A percentile compares a stretch with the other conserved stretches of the same genome.
Conservation (phyloP, 345 rosid genomes). For the Physaria fendleri region DNA sequence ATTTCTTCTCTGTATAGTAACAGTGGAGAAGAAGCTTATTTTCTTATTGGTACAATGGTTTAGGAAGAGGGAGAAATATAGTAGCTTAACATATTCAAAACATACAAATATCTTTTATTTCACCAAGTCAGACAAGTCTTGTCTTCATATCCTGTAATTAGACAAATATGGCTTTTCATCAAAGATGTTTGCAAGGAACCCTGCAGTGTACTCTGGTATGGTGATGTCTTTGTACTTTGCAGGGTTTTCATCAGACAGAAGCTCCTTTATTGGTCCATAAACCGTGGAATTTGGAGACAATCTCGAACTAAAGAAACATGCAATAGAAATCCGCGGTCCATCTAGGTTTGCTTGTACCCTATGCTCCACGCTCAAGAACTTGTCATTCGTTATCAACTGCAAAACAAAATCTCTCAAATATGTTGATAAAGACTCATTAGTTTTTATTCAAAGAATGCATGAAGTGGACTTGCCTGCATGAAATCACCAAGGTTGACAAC, state of each 20-base stretch:
- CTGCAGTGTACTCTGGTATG: constrained; percentile 16
- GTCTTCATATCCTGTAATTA: background rate
- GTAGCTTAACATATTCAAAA: background rate
- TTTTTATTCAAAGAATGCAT: background rate
- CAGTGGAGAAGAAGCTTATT: too few species aligned
- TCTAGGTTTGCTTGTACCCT: background rate
- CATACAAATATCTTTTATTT: background rate
- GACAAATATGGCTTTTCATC: background rate
- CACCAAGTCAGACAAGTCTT: background rate
- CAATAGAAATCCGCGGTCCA: constrained; percentile 15
- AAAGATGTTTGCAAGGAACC: background rate
- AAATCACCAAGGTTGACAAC: constrained; percentile 29
- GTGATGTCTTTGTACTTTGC: constrained; percentile 12
- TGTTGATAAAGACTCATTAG: background rate
- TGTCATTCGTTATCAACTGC: constrained; percentile 10
- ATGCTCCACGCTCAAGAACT: constrained; percentile 4
- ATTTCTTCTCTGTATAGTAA: too few species aligned
- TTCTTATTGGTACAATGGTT: too few species aligned
- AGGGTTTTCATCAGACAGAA: constrained; percentile 13
- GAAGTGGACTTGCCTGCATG: constrained; percentile 11
- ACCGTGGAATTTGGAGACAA: background rate
- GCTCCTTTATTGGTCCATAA: constrained; percentile 21
- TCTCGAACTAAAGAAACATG: constrained; percentile 15
- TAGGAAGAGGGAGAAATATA: too few species aligned
- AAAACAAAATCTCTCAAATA: background rate